Base-by-base conservation (phyloP, 192 early-diverging fungal species). In the Coemansia javaensis region DNA sequence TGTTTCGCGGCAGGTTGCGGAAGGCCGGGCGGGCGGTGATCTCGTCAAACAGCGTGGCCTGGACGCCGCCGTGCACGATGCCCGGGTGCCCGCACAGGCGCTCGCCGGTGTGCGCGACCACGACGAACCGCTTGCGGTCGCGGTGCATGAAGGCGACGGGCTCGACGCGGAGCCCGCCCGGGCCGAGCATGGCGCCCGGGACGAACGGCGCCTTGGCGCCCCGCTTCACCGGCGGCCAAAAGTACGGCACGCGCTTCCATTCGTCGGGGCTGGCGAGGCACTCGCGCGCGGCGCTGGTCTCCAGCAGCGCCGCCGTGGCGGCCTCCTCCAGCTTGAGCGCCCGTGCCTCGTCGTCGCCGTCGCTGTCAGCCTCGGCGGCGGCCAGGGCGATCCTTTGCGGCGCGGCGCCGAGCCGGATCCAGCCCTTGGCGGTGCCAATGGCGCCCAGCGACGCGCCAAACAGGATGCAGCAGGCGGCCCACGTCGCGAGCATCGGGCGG, bases 51-150 rank as follows among this genome's bases (percentile, higher is more conserved):
- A 89, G 40, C 1, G 86, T 88, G 1, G 86, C 85, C 32, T 82
- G 73, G 7, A 88, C 67, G 25, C 84, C 88, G 30, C 90, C 90
- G 50, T 93, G 90, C 32, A 83, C 73, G 42, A 93, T 89, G 32
- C 79, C 80, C 16, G 81, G 74, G 60, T 93, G 90, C 8, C 90
- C 88, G 24, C 84, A 89, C 16, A 90, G 57, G 0, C 73, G 48
- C 10, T 65, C 75, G 7, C 90, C 90, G 20, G 90, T 43, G 59
- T 93, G 88, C 14, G 81, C 24, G 2, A 90, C 40, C 18, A 61
- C 47, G n/a, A 75, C 56, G 55, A 75, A 68, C 53, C 52, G 47
- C 43, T 69, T 59, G 56, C 72, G 60, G 45, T 75, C 60, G 28
- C 62, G 59, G 33, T 60, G 59, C 44, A 75, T 37, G 52, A 77